These are phyloP conservation scores for Corymbia calophylla DNA, from an alignment of 441 rosid genomes.

Conservation along the genomic window DNA sequence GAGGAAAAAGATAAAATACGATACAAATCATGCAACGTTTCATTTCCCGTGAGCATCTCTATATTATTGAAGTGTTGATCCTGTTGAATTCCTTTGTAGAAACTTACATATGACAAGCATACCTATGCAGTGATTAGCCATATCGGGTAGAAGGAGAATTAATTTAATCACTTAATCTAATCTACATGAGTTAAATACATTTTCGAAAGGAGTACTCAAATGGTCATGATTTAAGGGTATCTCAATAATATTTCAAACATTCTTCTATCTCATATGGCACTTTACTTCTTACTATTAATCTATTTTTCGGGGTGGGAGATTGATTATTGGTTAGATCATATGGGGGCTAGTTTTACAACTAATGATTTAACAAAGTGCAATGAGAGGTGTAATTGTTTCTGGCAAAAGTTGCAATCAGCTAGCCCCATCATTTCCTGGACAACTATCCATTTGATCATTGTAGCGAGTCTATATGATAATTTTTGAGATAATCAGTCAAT, in stretches of 20 bases:
- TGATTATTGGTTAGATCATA: background rate
- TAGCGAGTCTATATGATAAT: background rate
- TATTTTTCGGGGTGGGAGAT: background rate
- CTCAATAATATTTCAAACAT: too few species aligned
- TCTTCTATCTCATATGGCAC: background rate
- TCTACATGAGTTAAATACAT: background rate
- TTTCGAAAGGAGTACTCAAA: background rate
- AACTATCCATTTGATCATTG: background rate
- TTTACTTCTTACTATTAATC: background rate
- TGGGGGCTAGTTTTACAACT: background rate
- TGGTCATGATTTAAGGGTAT: background rate
- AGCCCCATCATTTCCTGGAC: background rate
- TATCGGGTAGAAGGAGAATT: too few species aligned
- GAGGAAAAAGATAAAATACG: background rate
- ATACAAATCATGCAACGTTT: too few species aligned
- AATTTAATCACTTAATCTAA: background rate
- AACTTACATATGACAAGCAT: background rate
- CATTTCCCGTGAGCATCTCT: too few species aligned
- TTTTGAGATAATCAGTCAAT: fast-evolving
- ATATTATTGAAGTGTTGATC: too few species aligned
- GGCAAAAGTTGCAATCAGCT: background rate
- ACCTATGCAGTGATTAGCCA: too few species aligned
- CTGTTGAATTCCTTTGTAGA: too few species aligned
- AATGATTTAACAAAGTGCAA: background rate
- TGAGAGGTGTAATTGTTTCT: background rate